Conservation (phyloP, 805 yeast genomes). For the Hanseniaspora lindneri region DNA sequence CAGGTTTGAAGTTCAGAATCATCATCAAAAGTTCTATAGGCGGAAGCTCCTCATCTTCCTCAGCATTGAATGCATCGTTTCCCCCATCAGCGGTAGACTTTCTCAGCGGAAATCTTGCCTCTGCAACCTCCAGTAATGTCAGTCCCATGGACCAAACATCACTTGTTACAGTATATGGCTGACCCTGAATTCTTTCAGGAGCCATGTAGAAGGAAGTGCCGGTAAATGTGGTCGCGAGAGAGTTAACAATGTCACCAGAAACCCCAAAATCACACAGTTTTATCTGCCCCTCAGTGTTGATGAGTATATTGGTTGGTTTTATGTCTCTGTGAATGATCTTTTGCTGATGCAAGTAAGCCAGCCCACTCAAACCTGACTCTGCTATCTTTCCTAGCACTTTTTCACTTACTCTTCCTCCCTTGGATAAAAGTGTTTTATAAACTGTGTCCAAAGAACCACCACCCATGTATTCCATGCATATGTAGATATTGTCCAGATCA, state of each 20-base stretch:
- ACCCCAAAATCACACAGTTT: constrained; percentile 97
- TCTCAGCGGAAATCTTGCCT: constrained; percentile 76
- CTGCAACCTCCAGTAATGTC: constrained; percentile 84
- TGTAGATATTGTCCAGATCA: constrained; percentile 70
- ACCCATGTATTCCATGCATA: constrained; percentile 96
- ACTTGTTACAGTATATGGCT: constrained; percentile 86
- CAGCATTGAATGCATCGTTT: constrained; percentile 13
- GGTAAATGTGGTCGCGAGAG: constrained; percentile 89
- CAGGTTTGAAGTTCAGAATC: constrained; percentile 74
- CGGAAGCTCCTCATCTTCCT: constrained; percentile 32
- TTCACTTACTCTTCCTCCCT: constrained; percentile 84
- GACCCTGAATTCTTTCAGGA: constrained; percentile 92
- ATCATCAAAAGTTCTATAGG: constrained; percentile 80
- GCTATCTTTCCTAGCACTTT: constrained; percentile 86
- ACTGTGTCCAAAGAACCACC: constrained; percentile 84
- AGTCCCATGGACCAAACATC: constrained; percentile 96
- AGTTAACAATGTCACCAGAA: constrained; percentile 90
- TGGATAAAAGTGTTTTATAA: constrained; percentile 58
- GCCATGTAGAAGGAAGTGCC: constrained; percentile 99
- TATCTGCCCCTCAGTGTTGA: constrained; percentile 66
- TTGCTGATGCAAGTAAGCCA: constrained; percentile 77
- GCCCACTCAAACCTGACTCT: constrained; percentile 69
- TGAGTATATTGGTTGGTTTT: constrained; percentile 83
- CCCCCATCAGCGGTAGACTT: constrained; percentile 34
- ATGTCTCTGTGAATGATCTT: constrained; percentile 90